phyloP scores from a whole-genome alignment of 331 rosid genomes.

The Pyrus hybrid region DNA sequence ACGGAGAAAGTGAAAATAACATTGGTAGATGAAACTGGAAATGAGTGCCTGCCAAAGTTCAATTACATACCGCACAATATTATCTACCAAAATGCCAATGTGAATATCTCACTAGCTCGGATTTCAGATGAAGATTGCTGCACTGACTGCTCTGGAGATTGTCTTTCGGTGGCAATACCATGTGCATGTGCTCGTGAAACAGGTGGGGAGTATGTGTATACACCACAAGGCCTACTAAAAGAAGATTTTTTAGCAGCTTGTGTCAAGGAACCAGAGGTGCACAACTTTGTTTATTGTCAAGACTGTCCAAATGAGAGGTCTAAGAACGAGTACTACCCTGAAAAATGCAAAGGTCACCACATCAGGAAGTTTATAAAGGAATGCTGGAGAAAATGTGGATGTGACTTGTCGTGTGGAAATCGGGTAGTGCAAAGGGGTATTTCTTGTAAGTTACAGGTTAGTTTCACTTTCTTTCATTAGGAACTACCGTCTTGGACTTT shows the following conservation, averaged over 20 bases:
- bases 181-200: constrained; percentile 95
- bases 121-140: constrained; percentile 84
- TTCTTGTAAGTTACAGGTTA: constrained; percentile 73
- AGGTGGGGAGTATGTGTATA: constrained; percentile 91
- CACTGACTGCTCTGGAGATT: constrained; percentile 54
- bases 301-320: constrained; percentile 69
- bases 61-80: constrained; percentile 59
- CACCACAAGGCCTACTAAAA: constrained; percentile 51
- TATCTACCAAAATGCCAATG: constrained; percentile 62
- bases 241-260: constrained; percentile 53
- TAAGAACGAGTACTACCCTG: constrained; percentile 39
- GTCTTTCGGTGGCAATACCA: constrained; percentile 55
- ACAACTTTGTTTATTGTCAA: constrained; percentile 50
- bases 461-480: constrained; percentile 12
- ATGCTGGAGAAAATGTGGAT: constrained; percentile 98
- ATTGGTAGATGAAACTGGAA: constrained; percentile 46
- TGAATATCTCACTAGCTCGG: constrained; percentile 77
- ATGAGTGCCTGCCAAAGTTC: constrained; percentile 56
- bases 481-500: neutral
- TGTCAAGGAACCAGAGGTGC: constrained; percentile 37
- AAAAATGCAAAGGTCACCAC: constrained; percentile 74
- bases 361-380: constrained; percentile 77
- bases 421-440: constrained; percentile 84
- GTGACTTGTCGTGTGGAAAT: constrained; percentile 84
- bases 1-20: constrained; percentile 61